Base-by-base conservation (phyloP, 163 green algal species). In the Chlamydomonas reinhardtii region DNA sequence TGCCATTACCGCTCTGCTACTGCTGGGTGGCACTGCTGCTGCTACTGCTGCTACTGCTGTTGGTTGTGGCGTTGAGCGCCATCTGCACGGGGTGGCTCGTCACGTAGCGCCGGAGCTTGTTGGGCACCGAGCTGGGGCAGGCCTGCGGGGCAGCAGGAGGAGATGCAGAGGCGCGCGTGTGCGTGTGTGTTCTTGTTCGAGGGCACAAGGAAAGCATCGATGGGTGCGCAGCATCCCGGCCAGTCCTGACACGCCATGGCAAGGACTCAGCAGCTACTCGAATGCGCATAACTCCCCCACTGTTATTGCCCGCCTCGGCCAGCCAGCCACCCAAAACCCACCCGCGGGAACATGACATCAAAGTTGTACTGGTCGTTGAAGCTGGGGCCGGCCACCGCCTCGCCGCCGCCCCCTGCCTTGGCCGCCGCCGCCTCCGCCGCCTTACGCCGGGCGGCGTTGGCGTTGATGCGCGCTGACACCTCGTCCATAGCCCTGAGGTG, bases 301-400 rank as follows among this genome's bases (percentile, higher is more conserved):
- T n/a, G n/a, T n/a, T n/a, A n/a, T n/a, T n/a, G n/a, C n/a, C n/a
- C n/a, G n/a, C n/a, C n/a, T n/a, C n/a, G n/a, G n/a, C n/a, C 61
- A 32, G 8, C 24, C 32, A 31, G 24, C 3, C 24, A 31, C 4
- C 20, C 4, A 8, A 8, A 24, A 24, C 78, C 62, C 54, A 86
- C 80, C 19, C 73, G 69, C 52, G 80, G 80, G 54, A 86, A 86
- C 80, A 86, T 86, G 69, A 86, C 54, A 37, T 86, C 80, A 16
- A 86, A 86, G 56, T 86, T 86, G 80, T 74, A 86, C 80, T 86
- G 80, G 69, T 86, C 80, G 34, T 86, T 86, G 70, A 86, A 86
- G 14, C 25, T 43, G 31, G 56, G 80, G 39, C 71, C n/a, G n/a
- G n/a, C n/a, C 43, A 15, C 27, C 0, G 24, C 64, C 15, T 0